These are phyloP conservation scores for Fomitopsis palustris DNA, from an alignment of 1,284 basidiomycete species.

Conservation along the genomic window DNA sequence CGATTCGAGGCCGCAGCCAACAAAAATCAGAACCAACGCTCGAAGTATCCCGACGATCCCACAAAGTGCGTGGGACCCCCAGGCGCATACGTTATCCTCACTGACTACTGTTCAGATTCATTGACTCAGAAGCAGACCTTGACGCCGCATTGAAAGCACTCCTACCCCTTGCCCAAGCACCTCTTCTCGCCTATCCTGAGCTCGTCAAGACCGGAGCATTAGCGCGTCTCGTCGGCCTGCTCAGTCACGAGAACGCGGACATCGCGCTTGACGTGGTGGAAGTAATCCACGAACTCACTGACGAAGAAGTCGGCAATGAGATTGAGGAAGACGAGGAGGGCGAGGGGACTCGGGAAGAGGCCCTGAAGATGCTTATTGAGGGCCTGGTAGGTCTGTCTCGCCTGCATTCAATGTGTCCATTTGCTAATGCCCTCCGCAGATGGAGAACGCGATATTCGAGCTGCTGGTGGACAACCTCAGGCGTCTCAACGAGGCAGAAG, in stretches of 20 bases:
- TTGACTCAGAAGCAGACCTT: constrained; percentile 96
- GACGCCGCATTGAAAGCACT: constrained; percentile 85
- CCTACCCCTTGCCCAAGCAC: constrained; percentile 86
- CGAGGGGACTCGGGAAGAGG: constrained; percentile 58
- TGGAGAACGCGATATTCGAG: constrained; percentile 82
- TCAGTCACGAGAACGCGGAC: constrained; percentile 92
- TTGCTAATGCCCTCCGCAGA: constrained; percentile 37
- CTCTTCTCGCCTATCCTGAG: constrained; percentile 85
- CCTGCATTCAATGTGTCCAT: neutral
- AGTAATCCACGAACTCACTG: constrained; percentile 90
- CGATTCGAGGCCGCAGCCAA: constrained; percentile 86
- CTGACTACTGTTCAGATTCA: constrained; percentile 63
- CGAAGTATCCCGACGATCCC: constrained; percentile 88
- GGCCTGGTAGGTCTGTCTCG: constrained; percentile 55
- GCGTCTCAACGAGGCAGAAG: constrained; percentile 81
- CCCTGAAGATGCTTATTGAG: constrained; percentile 71
- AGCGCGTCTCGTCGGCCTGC: constrained; percentile 72
- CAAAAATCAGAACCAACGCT: constrained; percentile 94
- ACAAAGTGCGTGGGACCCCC: constrained; percentile 60
- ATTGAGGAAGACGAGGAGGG: constrained; percentile 67
- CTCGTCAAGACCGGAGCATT: constrained; percentile 76
- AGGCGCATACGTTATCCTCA: neutral
- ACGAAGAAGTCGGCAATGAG: constrained; percentile 90
- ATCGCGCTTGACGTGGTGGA: constrained; percentile 92
- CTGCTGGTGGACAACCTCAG: constrained; percentile 87